Base-by-base conservation (phyloP, 1,139 yeast genomes). In the Taphrina communis region DNA sequence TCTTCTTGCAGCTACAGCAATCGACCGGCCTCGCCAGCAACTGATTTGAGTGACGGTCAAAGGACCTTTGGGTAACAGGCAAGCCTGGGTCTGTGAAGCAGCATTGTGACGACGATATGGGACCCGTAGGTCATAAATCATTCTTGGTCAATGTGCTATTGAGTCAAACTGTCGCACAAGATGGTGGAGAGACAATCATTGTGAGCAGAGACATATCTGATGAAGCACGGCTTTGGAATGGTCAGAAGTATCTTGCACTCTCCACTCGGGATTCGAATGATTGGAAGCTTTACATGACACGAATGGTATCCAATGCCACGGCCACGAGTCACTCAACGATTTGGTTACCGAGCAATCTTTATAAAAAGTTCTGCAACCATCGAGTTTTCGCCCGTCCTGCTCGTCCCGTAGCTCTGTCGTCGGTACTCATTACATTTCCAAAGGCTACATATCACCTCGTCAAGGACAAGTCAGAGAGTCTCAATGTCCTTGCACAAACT, bases 341-440 rank as follows among this genome's bases (percentile, higher is more conserved):
- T 46, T 63, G 67, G 67, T 42, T 63, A n/a, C 67, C 67, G 12
- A 31, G 60, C n/a, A 19, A 19, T 21, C 17, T 46, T 11, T 63
- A 53, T 17, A 35, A 44, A 19, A 36, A 38, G 39, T 63, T 42
- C 56, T 55, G 61, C 31, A 42, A 44, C 25, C 60, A 50, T 21
- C 41, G 21, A 8, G 67, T 63, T 21, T 42, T 17, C 35, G 67
- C 61, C 4, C 53, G 56, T 5, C 48, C 60, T 31, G 60, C 55
- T 12, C 36, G 19, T 14, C 67, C 67, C 17, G 46, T 63, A 4
- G 44, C 25, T 2, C 48, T 63, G 8, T 17, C 41, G 8, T 44
- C 67, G 9, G 48, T 63, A 17, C 14, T 63, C 9, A 3, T 63
- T n/a, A 14, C 61, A 6, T 63, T 63, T 21, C 67, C 67, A n/a